A percentile compares a stretch with the other conserved stretches of the same genome.
These are phyloP conservation scores for Nidularia sp. DNA, from an alignment of 768 basidiomycete species.

Conservation along the genomic window DNA sequence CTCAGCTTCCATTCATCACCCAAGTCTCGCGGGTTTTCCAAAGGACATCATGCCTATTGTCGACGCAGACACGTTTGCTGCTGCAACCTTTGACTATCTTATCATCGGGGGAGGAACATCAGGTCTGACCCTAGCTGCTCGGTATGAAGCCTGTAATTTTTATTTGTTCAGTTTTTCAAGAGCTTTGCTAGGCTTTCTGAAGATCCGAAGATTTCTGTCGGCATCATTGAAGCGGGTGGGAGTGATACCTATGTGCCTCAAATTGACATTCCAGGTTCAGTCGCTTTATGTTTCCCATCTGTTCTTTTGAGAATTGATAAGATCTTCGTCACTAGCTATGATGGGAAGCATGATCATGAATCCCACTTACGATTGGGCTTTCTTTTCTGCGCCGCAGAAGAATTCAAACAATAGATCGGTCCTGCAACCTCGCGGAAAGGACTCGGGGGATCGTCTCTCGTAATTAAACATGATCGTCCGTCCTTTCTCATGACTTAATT, in stretches of 20 bases:
- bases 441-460: constrained; percentile 18
- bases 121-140: constrained; percentile 14
- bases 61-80: constrained; percentile 2
- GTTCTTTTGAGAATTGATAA: too few species aligned
- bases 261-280: constrained; percentile 14
- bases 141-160: constrained; percentile 2
- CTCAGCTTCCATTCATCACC: too few species aligned
- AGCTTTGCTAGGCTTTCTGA: constrained; percentile 28
- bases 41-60: not conserved
- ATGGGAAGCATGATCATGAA: constrained; percentile 4
- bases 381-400: constrained; percentile 17
- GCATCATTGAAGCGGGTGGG: constrained; percentile 30
- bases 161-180: not conserved
- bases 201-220: constrained; percentile 23
- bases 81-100: constrained; percentile 15
- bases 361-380: constrained; percentile 19
- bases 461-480: not conserved
- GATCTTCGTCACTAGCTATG: not conserved
- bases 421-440: constrained; percentile 16
- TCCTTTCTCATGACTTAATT: not conserved
- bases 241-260: constrained; percentile 1
- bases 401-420: constrained; percentile 11
- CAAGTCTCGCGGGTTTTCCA: too few species aligned
- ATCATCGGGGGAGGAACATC: constrained; percentile 19
- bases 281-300: not conserved